Conservation (phyloP, 2,329 filamentous ascomycete genomes). For the Orbilia blumenaviensis region DNA sequence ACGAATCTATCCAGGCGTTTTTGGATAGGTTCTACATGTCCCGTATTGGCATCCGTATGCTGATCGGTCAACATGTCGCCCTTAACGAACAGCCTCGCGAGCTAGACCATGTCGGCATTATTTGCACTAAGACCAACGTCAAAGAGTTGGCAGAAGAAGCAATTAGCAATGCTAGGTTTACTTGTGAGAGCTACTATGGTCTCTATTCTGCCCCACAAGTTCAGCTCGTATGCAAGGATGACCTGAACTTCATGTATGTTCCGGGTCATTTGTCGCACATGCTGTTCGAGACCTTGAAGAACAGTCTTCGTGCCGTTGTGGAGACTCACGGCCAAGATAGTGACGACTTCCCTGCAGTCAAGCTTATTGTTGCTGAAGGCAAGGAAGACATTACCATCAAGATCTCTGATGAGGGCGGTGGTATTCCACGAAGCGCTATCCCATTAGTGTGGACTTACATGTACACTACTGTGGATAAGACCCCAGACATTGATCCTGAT, state of each 20-base stretch:
- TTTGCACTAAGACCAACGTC: slow-evolving; percentile 98
- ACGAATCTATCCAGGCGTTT: slow-evolving; percentile 96
- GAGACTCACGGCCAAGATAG: slow-evolving; percentile 95
- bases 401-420: slow-evolving; percentile 94
- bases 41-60: slow-evolving; percentile 97
- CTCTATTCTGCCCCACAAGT: slow-evolving; percentile 96
- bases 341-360: slow-evolving; percentile 87
- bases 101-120: slow-evolving; percentile 95
- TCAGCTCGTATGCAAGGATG: slow-evolving; percentile 91
- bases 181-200: slow-evolving; percentile 98
- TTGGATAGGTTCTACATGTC: slow-evolving; percentile 99
- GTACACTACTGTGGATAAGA: slow-evolving; percentile 98
- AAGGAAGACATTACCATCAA: slow-evolving; percentile 99
- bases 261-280: slow-evolving; percentile 98
- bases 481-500: slow-evolving; percentile 91
- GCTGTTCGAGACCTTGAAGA: slow-evolving; percentile 99
- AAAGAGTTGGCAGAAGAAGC: slow-evolving; percentile 93
- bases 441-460: slow-evolving; percentile 99
- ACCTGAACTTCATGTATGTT: slow-evolving; percentile 99
- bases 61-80: slow-evolving; percentile 98
- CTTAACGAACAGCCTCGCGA: slow-evolving; percentile 91
- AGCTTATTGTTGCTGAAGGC: slow-evolving; percentile 96
- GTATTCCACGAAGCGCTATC: slow-evolving; percentile 90
- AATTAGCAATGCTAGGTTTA: slow-evolving; percentile 98
- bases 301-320: slow-evolving; percentile 94